Evolutionary conservation across 805 yeast species (phyloP), one percentile per base, ranked within the genome.

Genomic region (Lachancea fermentati): DNA sequence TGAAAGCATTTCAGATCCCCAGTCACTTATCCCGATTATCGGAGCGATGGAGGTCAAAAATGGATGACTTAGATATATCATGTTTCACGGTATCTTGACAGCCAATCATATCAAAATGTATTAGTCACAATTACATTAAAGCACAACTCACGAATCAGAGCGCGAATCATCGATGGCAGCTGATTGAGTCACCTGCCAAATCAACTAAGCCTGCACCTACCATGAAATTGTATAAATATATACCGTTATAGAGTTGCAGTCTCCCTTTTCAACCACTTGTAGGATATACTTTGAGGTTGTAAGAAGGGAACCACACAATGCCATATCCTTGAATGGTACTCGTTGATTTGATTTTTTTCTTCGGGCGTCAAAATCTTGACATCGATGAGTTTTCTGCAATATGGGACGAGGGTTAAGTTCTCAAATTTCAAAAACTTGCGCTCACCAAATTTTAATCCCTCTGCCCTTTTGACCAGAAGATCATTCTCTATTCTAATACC

Each of bases 401-500:
- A 83, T 14, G 98, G 98, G 15, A 85, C 85, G 50, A 79, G 62
- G 0, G 97, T 91, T 38, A 87, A 66, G 49, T 95, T 87, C 46
- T 85, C 95, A 58, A 93, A 88, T 45, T 75, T 77, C 36, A 77
- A 72, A 55, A 76, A 82, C 43, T 66, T 62, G 49, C 68, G 70
- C 36, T 77, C 85, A 39, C 77, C 79, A 60, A 71, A 75, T 48
- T 72, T 72, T 52, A 58, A 45, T 42, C 46, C 67, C 3, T 66
- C 62, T 16, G 65, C 64, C 19, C 60, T 67, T 43, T 65, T 65
- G 14, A 80, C 77, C 35, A 81, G 69, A 32, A 93, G 60, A 50
- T 88, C 89, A 57, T 87, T 84, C 63, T 93, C 98, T 41, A 93
- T 77, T 49, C 98, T 73, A 45, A 91, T 75, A 8, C 98, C 98